Evolutionary conservation across 768 basidiomycete genomes (phyloP).

Genomic region (Xerocomellus dryophilus): DNA sequence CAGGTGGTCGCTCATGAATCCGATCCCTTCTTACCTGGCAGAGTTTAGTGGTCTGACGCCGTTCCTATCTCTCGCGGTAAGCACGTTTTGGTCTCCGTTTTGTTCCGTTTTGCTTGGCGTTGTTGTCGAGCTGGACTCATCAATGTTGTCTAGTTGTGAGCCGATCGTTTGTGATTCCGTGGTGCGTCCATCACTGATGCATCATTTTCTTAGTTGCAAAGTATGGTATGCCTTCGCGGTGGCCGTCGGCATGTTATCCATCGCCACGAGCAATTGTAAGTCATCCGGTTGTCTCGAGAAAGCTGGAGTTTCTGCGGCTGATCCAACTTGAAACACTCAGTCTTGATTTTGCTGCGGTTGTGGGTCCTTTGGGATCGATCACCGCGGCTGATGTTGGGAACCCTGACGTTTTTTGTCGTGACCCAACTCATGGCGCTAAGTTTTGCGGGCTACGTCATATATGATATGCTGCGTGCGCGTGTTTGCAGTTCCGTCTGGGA

Average conservation of each 20-base stretch:
- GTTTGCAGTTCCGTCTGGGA: background rate
- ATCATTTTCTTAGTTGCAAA: slow-evolving; percentile 22
- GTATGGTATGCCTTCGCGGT: slow-evolving; percentile 16
- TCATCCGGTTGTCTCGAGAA: background rate
- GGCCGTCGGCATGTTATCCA: slow-evolving; percentile 36
- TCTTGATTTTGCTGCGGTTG: slow-evolving; percentile 38
- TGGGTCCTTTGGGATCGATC: slow-evolving; percentile 37
- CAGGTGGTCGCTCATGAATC: background rate
- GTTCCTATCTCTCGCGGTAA: slow-evolving; percentile 16
- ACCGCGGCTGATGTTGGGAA: slow-evolving; percentile 28
- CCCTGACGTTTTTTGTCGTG: slow-evolving; percentile 28
- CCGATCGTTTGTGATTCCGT: background rate
- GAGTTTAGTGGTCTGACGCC: slow-evolving; percentile 23
- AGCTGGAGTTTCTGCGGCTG: background rate
- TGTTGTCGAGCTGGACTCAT: background rate
- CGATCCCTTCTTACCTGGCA: background rate
- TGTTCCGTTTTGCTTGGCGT: too few species aligned
- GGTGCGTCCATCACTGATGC: background rate
- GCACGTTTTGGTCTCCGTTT: background rate
- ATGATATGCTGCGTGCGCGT: slow-evolving; percentile 29
- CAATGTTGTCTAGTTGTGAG: slow-evolving; percentile 18
- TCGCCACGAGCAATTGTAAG: slow-evolving; percentile 37
- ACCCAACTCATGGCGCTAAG: slow-evolving; percentile 29
- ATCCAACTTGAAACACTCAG: slow-evolving; percentile 19
- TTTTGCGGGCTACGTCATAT: slow-evolving; percentile 24